Evolutionary conservation across 2,329 filamentous ascomycete species (phyloP), one percentile per base, ranked within the genome.

Genomic region (Monilinia fructicola): DNA sequence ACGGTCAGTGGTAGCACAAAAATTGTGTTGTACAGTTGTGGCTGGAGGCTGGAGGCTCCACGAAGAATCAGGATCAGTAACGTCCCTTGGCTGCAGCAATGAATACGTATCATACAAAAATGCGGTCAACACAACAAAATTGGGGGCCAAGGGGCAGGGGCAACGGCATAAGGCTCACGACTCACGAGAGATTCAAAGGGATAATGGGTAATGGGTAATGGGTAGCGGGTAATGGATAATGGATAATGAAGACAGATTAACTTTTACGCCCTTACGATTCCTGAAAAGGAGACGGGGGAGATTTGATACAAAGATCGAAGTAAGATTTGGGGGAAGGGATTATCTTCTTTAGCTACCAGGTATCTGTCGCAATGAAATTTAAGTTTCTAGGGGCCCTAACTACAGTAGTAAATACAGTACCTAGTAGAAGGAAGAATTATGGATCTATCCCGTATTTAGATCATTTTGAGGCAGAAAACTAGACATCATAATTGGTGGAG

Each of bases 401-500:
- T 44, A 42, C 40, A 42, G 44, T 46, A 46, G 42, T 18, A 21
- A 16, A 6, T n/a, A 46, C 16, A 16, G 3, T n/a, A 46, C 16
- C 28, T 48, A 48, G n/a, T 21, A 48, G 42, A 59, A 23, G 23
- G 12, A 52, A 28, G 11, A 60, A 50, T 60, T 50, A 60, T 60
- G 56, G 59, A 62, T 54, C 53, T 11, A 23, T 61, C 28, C 44
- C 16, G 31, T 40, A 61, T 40, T 61, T 62, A 62, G 59, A 53
- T 23, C 14, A 18, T 28, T 28, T 26, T 7, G 18, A 40, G 28
- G 14, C 28, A 26, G 12, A 23, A 50, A 50, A 50, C 23, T 1
- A 38, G 44, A 31, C 48, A 42, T 50, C 38, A 50, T 31, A 11
- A 64, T 64, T 64, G 62, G 62, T 64, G 62, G 62, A 64, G 53